Evolutionary conservation across 1,284 basidiomycete species (phyloP).

Genomic region (Lignosus rhinocerotis): DNA sequence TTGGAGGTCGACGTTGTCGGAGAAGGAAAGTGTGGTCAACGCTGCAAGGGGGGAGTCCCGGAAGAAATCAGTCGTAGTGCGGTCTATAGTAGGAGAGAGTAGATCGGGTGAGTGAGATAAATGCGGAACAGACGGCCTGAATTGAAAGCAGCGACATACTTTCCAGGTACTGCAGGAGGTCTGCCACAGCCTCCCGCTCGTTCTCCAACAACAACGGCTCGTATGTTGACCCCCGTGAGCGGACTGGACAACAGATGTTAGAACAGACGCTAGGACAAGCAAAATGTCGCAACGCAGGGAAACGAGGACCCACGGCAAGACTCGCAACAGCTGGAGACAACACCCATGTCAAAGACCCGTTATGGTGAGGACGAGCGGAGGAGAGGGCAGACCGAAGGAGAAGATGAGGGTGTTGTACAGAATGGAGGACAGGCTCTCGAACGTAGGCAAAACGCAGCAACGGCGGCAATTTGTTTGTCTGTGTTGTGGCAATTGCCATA

Average conservation of each 20-base stretch:
- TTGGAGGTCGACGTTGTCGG: conserved; percentile 99
- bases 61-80: conserved; percentile 96
- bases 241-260: conserved; percentile 46
- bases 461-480: conserved; percentile 21
- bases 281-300: conserved; percentile 6
- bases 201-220: conserved; percentile 97
- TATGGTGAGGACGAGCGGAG: conserved; percentile 26
- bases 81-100: conserved; percentile 64
- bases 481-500: conserved; percentile 17
- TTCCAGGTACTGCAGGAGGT: conserved; percentile 96
- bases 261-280: conserved; percentile 16
- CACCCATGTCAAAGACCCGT: conserved; percentile 43
- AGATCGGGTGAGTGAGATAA: conserved; percentile 13
- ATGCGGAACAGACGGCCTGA: not conserved
- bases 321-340: conserved; percentile 73
- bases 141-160: conserved; percentile 56
- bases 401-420: conserved; percentile 18
- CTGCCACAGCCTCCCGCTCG: conserved; percentile 97
- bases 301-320: conserved; percentile 61
- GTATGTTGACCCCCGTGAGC: conserved; percentile 78
- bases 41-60: conserved; percentile 89
- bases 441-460: conserved; percentile 15
- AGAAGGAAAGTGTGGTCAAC: conserved; percentile 96
- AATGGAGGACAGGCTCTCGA: conserved; percentile 7
- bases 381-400: conserved; percentile 14